Conservation (phyloP, 805 yeast genomes). For the Saturnispora zaruensis region DNA sequence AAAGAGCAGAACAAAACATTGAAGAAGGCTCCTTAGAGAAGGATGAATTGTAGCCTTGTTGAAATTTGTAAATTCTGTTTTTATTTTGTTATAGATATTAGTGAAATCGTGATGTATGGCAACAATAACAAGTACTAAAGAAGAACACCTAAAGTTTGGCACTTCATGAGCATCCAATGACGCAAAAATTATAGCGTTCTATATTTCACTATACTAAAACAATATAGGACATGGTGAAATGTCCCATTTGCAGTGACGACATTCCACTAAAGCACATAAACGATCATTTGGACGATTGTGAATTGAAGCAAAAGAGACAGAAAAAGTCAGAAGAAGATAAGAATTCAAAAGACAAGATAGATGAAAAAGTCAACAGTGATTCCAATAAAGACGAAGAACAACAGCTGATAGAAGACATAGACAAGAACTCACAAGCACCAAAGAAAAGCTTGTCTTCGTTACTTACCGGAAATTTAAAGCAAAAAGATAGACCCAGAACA, state of each 20-base stretch:
- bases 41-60: slow-evolving; percentile 15
- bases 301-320: slow-evolving; percentile 3
- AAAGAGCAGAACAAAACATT: background rate
- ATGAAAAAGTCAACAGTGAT: background rate
- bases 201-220: background rate
- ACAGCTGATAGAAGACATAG: background rate
- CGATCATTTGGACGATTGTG: slow-evolving; percentile 29
- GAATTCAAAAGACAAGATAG: background rate
- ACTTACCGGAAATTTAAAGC: slow-evolving; percentile 7
- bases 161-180: background rate
- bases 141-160: no score
- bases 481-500: slow-evolving; percentile 9
- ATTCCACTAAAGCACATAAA: slow-evolving; percentile 26
- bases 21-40: slow-evolving; percentile 4
- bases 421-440: background rate
- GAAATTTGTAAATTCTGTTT: background rate
- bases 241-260: slow-evolving; percentile 29
- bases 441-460: slow-evolving; percentile 6
- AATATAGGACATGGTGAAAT: slow-evolving; percentile 22
- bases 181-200: background rate
- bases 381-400: background rate
- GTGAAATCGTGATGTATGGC: background rate
- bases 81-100: background rate
- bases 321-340: background rate
- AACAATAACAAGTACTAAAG: background rate